Base-by-base conservation (phyloP, 2,329 filamentous ascomycete species). In the Sclerotinia sclerotiorum region DNA sequence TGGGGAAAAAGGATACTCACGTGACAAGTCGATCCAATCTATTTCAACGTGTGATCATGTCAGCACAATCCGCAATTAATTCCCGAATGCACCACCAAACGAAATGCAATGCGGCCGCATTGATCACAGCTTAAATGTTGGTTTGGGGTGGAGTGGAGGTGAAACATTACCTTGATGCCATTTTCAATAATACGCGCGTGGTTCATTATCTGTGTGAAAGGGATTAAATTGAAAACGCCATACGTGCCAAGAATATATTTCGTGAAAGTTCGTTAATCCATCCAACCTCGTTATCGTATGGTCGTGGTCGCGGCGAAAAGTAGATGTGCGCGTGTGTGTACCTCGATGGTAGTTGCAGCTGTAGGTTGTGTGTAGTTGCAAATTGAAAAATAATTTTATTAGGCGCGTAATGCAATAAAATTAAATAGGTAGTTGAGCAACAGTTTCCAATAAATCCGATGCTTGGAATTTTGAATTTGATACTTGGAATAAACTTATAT, bases 1-100 rank as follows among this genome's bases (percentile, higher is more conserved):
- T 19, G 44, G 44, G 19, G 48, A 27, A 32, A 29, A 29, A 42
- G n/a, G n/a, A 52, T 68, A 90, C 91, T 87, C 86, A 94, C 91
- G 90, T 94, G 84, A 94, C 91, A 75, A 94, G 85, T 79, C 91
- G 88, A 83, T 94, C 91, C 77, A 94, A 87, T 86, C 91, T 93
- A 76, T 69, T 8, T 68, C 72, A 68, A 73, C 46, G 72, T 72
- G 67, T 72, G 66, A 70, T 74, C 69, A 76, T 49, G 73, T 71
- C 68, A 69, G 39, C n/a, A 67, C 27, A 48, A n/a, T 44, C 44
- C 39, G 56, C 27, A n/a, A 54, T 48, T 44, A 51, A 62, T 56
- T 49, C 32, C 64, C 44, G 46, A 51, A 51, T 48, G 54, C 44
- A 51, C 7, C 46, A 39, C 17, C 13, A 11, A 32, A 5, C 7